These are phyloP conservation scores for Microdochium bolleyi DNA, from an alignment of 2,329 filamentous ascomycete genomes.

Conservation along the genomic window DNA sequence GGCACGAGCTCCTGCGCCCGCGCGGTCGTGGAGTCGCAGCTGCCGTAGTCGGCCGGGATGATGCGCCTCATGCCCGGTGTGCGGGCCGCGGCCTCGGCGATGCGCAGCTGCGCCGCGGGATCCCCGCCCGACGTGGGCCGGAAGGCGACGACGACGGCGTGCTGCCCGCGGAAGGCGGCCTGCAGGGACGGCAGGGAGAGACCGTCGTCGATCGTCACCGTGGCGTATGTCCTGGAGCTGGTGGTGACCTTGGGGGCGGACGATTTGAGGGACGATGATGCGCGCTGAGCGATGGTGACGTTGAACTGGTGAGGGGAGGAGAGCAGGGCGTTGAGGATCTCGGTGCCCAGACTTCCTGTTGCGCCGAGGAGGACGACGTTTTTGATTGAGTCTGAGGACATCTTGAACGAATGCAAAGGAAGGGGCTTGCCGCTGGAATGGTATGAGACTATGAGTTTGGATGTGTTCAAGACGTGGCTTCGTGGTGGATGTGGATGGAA, in stretches of 20 bases:
- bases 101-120: conserved; percentile 20
- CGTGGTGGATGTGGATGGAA: no score
- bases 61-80: conserved; percentile 25
- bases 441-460: no score
- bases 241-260: conserved; percentile 9
- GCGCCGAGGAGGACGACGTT: conserved; percentile 28
- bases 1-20: conserved; percentile 25
- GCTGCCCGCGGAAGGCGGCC: conserved; percentile 20
- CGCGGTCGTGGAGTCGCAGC: conserved; percentile 24
- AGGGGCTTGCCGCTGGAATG: no score
- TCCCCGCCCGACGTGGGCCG: conserved; percentile 12
- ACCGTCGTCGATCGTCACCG: conserved; percentile 18
- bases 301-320: conserved; percentile 14
- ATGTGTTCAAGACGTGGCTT: no score
- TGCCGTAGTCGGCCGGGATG: conserved; percentile 32
- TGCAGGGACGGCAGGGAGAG: conserved; percentile 21
- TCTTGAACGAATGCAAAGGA: no score
- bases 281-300: conserved; percentile 24
- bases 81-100: conserved; percentile 24
- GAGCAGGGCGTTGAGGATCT: conserved; percentile 22
- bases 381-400: conserved; percentile 11
- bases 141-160: conserved; percentile 27
- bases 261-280: conserved; percentile 17
- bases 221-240: background rate
- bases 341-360: conserved; percentile 25